Evolutionary conservation across 805 yeast species (phyloP).

Genomic region (Ogataea degrootiae): DNA sequence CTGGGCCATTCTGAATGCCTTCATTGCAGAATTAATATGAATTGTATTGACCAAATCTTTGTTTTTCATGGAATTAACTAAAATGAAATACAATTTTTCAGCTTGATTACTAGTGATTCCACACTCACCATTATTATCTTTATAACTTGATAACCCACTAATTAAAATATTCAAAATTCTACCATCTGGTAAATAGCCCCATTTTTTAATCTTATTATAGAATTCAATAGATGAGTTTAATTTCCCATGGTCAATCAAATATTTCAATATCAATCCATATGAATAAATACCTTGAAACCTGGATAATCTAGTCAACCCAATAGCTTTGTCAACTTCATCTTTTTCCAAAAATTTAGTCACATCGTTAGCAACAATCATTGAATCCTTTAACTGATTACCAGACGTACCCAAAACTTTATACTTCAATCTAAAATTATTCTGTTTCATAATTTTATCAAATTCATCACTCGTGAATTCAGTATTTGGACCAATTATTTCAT

Average conservation of each 20-base stretch:
- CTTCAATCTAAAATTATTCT: conserved; percentile 38
- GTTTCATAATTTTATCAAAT: conserved; percentile 19
- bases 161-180: conserved; percentile 43
- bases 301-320: conserved; percentile 21
- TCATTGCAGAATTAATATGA: conserved; percentile 43
- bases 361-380: conserved; percentile 50
- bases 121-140: conserved; percentile 7
- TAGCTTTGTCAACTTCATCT: conserved; percentile 49
- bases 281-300: conserved; percentile 48
- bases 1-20: conserved; percentile 38
- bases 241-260: conserved; percentile 40
- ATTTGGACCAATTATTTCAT: conserved; percentile 18
- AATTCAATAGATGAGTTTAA: conserved; percentile 46
- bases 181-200: conserved; percentile 52
- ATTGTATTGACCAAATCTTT: conserved; percentile 29
- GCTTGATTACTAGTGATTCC: conserved; percentile 31
- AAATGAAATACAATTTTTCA: conserved; percentile 29
- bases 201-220: conserved; percentile 53
- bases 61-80: conserved; percentile 27
- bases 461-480: conserved; percentile 25
- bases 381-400: conserved; percentile 53
- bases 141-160: conserved; percentile 37
- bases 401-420: conserved; percentile 56
- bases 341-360: conserved; percentile 46
- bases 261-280: conserved; percentile 55